Evolutionary conservation across 192 early-diverging fungal genomes (phyloP).

Genomic region (Linnemannia schmuckeri): DNA sequence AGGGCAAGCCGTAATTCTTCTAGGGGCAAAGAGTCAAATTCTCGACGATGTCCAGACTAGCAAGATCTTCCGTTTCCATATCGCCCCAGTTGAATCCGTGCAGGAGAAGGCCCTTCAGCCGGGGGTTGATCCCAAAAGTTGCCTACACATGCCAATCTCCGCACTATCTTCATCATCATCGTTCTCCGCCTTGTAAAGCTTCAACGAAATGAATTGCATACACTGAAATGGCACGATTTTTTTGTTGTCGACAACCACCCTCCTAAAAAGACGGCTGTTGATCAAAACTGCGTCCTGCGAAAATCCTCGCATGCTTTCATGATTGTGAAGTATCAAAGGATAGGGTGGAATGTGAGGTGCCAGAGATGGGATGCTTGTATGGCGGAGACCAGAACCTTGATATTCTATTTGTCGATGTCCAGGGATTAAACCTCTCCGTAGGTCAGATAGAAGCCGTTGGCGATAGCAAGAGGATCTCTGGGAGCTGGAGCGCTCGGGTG

Average conservation of each 20-base stretch:
- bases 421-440: too few species aligned
- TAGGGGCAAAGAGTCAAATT: background rate
- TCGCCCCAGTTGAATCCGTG: too few species aligned
- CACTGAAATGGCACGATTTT: background rate
- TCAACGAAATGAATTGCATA: background rate
- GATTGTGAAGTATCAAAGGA: background rate
- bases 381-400: too few species aligned
- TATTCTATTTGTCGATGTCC: too few species aligned
- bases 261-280: background rate
- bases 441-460: too few species aligned
- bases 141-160: background rate
- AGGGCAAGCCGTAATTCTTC: background rate
- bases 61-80: background rate
- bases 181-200: background rate
- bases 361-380: background rate
- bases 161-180: background rate
- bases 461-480: background rate
- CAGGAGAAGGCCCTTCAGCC: too few species aligned
- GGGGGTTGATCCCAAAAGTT: background rate
- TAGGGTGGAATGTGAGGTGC: background rate
- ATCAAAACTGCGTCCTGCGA: background rate
- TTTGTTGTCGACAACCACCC: background rate
- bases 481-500: background rate
- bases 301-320: background rate
- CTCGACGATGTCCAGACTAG: background rate